Percentiles rank a stretch among this genome's conserved stretches.
Evolutionary conservation across 2,329 filamentous ascomycete species (phyloP).

Genomic region (Fusarium neocosmosporiellum): DNA sequence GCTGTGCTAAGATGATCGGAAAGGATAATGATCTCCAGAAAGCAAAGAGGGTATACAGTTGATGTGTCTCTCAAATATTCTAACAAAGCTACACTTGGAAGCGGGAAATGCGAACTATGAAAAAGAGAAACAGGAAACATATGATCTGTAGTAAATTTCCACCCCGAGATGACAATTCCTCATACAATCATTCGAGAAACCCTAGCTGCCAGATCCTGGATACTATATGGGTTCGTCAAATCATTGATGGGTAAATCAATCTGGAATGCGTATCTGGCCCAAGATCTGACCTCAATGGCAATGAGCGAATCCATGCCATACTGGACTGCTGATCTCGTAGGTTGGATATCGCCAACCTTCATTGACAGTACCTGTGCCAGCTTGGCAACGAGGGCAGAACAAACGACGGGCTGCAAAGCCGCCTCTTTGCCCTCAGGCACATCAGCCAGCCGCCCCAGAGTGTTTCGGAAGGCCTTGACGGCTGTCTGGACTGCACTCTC

Average conservation of each 20-base stretch:
- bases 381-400: constrained; percentile 38
- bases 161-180: neutral
- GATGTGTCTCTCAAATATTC: neutral
- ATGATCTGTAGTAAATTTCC: neutral
- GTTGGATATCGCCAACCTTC: constrained; percentile 37
- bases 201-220: constrained; percentile 36
- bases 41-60: neutral
- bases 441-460: constrained; percentile 21
- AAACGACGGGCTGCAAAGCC: constrained; percentile 30
- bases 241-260: constrained; percentile 40
- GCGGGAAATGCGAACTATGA: neutral
- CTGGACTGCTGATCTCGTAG: constrained; percentile 36
- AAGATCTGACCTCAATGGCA: constrained; percentile 39
- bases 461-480: constrained; percentile 37
- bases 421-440: constrained; percentile 28
- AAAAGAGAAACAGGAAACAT: neutral
- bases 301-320: constrained; percentile 42
- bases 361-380: constrained; percentile 38
- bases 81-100: neutral
- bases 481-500: constrained; percentile 40
- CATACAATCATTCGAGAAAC: constrained; percentile 34
- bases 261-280: constrained; percentile 42
- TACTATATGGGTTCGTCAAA: constrained; percentile 40
- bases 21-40: neutral
- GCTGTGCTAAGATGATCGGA: too few species aligned